Evolutionary conservation across 441 rosid species (phyloP).

Genomic region (Euphorbia schlechtendalii): DNA sequence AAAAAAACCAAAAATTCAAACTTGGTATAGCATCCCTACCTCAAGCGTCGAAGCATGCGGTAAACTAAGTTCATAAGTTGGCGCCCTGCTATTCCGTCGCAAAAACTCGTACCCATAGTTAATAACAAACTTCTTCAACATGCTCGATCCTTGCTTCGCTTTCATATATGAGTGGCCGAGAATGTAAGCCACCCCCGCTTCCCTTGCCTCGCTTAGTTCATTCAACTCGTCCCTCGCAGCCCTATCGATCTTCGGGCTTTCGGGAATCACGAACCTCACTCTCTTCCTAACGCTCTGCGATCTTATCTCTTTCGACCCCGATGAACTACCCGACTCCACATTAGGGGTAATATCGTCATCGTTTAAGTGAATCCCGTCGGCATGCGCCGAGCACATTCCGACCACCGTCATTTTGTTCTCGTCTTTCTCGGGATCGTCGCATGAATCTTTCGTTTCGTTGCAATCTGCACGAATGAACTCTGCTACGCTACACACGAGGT

Average conservation of each 20-base stretch:
- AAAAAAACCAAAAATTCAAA: conserved; percentile 25
- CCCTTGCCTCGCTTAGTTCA: conserved; percentile 81
- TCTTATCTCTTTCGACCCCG: conserved; percentile 51
- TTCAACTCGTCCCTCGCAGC: conserved; percentile 57
- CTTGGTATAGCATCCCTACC: conserved; percentile 86
- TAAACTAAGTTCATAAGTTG: conserved; percentile 40
- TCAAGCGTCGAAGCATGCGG: conserved; percentile 85
- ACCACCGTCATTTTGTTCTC: conserved; percentile 76
- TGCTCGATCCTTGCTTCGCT: conserved; percentile 79
- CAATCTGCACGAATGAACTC: conserved; percentile 67
- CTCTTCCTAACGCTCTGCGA: conserved; percentile 55
- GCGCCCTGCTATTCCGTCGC: conserved; percentile 69
- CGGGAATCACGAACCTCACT: conserved; percentile 75
- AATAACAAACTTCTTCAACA: conserved; percentile 58
- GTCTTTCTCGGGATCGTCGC: conserved; percentile 27
- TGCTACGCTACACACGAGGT: conserved; percentile 79
- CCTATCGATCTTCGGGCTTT: conserved; percentile 57
- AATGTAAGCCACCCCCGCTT: conserved; percentile 82
- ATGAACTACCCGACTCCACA: conserved; percentile 40
- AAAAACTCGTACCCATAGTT: conserved; percentile 73
- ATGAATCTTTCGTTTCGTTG: conserved; percentile 17
- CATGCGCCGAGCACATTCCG: conserved; percentile 60
- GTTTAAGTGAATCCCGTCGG: conserved; percentile 52
- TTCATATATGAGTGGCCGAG: conserved; percentile 75
- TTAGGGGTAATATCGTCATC: conserved; percentile 38